phyloP scores from a whole-genome alignment of 768 basidiomycete genomes.

The Lactarius hengduanensis region DNA sequence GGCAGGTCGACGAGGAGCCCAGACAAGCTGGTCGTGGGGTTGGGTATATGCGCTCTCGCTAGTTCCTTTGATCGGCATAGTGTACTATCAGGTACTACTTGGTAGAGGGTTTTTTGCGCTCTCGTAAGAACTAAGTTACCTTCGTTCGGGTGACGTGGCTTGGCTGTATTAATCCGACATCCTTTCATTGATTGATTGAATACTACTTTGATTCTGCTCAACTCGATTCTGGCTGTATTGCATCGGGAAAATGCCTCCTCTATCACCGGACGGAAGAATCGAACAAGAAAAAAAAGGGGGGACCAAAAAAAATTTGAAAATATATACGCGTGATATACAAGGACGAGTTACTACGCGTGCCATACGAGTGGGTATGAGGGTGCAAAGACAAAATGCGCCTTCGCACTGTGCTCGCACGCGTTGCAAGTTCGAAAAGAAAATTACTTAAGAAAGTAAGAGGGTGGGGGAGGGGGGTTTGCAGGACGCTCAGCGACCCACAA shows the following conservation, averaged over 20 bases:
- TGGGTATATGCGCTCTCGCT: conserved; percentile 21
- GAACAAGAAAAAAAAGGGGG: neutral
- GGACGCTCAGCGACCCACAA: conserved; percentile 25
- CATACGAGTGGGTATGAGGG: conserved; percentile 15
- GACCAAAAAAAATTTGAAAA: neutral
- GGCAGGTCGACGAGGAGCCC: neutral
- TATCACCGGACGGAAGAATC: neutral
- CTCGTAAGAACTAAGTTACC: neutral
- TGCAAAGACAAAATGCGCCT: conserved; percentile 3
- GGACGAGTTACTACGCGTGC: conserved; percentile 16
- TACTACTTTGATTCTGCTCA: neutral
- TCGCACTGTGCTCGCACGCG: conserved; percentile 10
- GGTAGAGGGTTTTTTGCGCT: neutral
- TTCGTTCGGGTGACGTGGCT: neutral
- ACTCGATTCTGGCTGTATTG: neutral
- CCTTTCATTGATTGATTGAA: neutral
- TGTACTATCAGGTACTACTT: conserved; percentile 16
- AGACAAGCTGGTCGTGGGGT: conserved; percentile 15
- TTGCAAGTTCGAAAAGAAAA: conserved; percentile 13
- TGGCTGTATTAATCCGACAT: neutral
- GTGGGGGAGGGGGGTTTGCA: neutral
- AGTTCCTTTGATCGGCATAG: conserved; percentile 11
- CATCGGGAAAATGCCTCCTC: neutral
- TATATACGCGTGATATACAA: conserved; percentile 14
- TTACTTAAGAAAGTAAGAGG: neutral